Base-by-base conservation (phyloP, 2,329 filamentous ascomycete genomes). In the Cordyceps militaris region DNA sequence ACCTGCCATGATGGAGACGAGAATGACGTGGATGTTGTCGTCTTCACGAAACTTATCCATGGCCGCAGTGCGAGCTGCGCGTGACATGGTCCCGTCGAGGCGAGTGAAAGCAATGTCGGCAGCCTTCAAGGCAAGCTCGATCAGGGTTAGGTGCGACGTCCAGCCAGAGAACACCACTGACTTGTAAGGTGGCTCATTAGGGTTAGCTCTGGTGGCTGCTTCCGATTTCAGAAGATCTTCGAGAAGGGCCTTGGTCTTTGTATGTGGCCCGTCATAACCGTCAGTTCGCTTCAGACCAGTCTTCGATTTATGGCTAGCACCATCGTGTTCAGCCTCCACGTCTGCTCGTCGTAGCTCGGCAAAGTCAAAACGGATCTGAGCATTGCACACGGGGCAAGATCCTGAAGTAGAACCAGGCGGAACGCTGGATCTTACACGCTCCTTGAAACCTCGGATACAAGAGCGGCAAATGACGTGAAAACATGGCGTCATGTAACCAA, bases 111-210 rank as follows among this genome's bases (percentile, higher is more conserved):
- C 76, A 69, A 95, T 89, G 10, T 79, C 77, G 11, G 80, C 80
- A 51, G 83, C 79, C 30, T 84, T 78, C 14, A 97, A 79, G 0
- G 92, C 93, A 51, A 90, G 79, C 67, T 94, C 85, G 63, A 99
- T 96, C 21, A 99, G 82, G 69, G 97, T 92, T 16, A 99, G 83
- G 68, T 97, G 92, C 0, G 88, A 87, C 0, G 94, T 97, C 92
- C 94, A 97, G n/a, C 86, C 87, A 0, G 91, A 96, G 72, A 97
- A 97, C 7, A 99, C 85, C 14, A 99, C 91, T 26, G 90, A 94
- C 70, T 96, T 97, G 73, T 90, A 88, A 0, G 92, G 92, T 0
- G 84, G 81, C 66, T 92, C 83, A 11, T 81, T 74, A 0, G 84
- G 82, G 10, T 82, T 76, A 0, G 74, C 74, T 38, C 80, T 78